Evolutionary conservation across 495 filamentous ascomycete genomes (phyloP).

Genomic region (Immersiella caudata): DNA sequence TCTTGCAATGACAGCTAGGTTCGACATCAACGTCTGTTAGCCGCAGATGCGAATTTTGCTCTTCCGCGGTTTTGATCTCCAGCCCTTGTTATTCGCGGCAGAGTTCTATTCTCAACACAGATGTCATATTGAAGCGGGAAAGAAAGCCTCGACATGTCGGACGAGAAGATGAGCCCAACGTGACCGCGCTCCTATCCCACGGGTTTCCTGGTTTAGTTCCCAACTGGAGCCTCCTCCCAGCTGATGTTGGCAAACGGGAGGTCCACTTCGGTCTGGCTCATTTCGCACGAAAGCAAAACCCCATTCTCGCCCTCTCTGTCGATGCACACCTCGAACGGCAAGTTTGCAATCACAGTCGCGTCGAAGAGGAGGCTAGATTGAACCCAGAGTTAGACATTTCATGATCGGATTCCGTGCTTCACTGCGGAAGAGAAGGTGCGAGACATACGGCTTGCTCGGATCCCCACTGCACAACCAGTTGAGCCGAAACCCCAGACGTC

Average conservation of each 20-base stretch:
- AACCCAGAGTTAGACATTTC: neutral
- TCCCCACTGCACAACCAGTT: constrained; percentile 36
- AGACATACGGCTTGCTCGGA: constrained; percentile 31
- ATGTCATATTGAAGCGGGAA: neutral
- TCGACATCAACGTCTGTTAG: too few relatives aligned
- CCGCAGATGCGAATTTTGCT: neutral
- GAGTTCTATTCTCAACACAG: neutral
- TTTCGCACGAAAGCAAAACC: constrained; percentile 14
- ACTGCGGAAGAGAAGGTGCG: neutral
- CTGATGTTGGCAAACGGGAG: constrained; percentile 16
- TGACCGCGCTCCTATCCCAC: neutral
- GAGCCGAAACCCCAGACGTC: constrained; percentile 25
- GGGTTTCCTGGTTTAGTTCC: constrained; percentile 6
- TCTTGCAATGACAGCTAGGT: neutral
- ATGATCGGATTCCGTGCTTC: neutral
- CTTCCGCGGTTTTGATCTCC: neutral
- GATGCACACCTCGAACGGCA: constrained; percentile 6
- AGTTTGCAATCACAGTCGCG: constrained; percentile 9
- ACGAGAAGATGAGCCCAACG: neutral
- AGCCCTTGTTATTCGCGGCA: neutral
- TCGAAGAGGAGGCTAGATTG: constrained; percentile 13
- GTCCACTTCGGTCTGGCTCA: constrained; percentile 16
- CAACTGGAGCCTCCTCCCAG: constrained; percentile 10
- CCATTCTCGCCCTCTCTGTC: constrained; percentile 14
- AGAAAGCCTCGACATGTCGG: neutral